Evolutionary conservation across 1,139 yeast species (phyloP).

Genomic region (Suhomyces anneliseae): DNA sequence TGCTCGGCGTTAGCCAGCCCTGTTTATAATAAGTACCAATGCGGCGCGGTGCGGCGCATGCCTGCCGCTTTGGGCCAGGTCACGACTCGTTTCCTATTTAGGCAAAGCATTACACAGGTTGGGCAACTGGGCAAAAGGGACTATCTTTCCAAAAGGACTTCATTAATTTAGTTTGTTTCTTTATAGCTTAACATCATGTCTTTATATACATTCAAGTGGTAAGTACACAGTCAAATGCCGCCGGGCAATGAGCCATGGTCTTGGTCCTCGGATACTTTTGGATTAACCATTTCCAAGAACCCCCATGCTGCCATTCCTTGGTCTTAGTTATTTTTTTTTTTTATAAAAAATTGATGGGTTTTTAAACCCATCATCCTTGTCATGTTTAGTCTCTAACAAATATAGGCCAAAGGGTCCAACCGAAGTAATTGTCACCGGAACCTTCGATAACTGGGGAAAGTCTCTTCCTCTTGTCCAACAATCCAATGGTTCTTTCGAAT

Average conservation of each 20-base stretch:
- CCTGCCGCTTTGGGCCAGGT: slow-evolving; percentile 5
- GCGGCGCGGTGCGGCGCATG: slow-evolving; percentile 3
- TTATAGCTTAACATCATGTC: slow-evolving; percentile 15
- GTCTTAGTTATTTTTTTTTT: background rate
- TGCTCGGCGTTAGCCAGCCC: slow-evolving; percentile 3
- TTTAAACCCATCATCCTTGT: too few relatives aligned
- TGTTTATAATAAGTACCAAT: background rate
- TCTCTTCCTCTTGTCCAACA: slow-evolving; percentile 58
- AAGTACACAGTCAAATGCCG: slow-evolving; percentile 10
- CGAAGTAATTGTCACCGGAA: slow-evolving; percentile 72
- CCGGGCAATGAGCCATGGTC: background rate
- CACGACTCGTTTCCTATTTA: slow-evolving; percentile 11
- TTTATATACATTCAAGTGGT: slow-evolving; percentile 24
- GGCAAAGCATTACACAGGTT: slow-evolving; percentile 10
- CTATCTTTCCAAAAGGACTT: slow-evolving; percentile 1
- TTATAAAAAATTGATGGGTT: too few relatives aligned
- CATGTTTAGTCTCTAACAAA: too few relatives aligned
- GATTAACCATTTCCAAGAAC: background rate
- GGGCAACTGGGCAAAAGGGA: slow-evolving; percentile 10
- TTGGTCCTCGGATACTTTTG: background rate
- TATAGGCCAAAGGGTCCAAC: slow-evolving; percentile 74
- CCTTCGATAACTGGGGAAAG: slow-evolving; percentile 74
- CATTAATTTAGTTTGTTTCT: slow-evolving; percentile 4
- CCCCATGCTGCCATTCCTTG: background rate
- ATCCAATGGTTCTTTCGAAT: slow-evolving; percentile 58